Percentiles rank a stretch among this genome's conserved stretches.
Evolutionary conservation across 108 stramenopile species (phyloP).

Genomic region (Fistulifera pelliculosa): DNA sequence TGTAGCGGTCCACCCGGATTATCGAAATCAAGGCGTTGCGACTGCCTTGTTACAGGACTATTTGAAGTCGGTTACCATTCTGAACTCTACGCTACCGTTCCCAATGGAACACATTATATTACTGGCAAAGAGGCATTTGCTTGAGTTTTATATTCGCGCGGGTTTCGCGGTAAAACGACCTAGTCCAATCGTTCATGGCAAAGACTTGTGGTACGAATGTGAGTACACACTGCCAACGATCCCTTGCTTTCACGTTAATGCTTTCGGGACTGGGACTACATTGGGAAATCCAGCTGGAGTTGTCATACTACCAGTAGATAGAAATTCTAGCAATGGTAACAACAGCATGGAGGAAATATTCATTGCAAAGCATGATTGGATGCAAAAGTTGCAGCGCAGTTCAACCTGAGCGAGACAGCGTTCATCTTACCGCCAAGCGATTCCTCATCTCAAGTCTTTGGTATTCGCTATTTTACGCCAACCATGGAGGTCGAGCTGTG

Average conservation of each 20-base stretch:
- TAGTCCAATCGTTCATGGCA: conserved; percentile 46
- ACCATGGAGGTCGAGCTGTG: conserved; percentile 84
- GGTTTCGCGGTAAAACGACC: conserved; percentile 72
- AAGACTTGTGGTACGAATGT: conserved; percentile 69
- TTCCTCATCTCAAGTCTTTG: conserved; percentile 29
- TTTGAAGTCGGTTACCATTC: conserved; percentile 28
- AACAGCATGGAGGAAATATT: not conserved
- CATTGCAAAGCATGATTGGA: conserved; percentile 48
- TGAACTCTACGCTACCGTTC: conserved; percentile 13
- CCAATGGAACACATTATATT: conserved; percentile 53
- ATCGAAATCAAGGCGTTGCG: conserved; percentile 47
- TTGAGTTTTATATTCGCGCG: conserved; percentile 67
- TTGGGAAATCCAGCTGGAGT: conserved; percentile 94
- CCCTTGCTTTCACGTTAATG: conserved; percentile 68
- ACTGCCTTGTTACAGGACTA: conserved; percentile 63
- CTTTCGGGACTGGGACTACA: conserved; percentile 59
- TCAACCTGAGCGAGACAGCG: conserved; percentile 92
- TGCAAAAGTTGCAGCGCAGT: conserved; percentile 86
- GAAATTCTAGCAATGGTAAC: conserved; percentile 7
- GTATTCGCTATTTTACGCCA: conserved; percentile 69
- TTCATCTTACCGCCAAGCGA: conserved; percentile 42
- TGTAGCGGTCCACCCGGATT: conserved; percentile 56
- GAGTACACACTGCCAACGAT: conserved; percentile 30
- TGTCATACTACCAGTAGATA: conserved; percentile 48
- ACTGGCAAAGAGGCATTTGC: conserved; percentile 58